Conservation (phyloP, 2,329 filamentous ascomycete species). For the Mariannaea elegans region DNA sequence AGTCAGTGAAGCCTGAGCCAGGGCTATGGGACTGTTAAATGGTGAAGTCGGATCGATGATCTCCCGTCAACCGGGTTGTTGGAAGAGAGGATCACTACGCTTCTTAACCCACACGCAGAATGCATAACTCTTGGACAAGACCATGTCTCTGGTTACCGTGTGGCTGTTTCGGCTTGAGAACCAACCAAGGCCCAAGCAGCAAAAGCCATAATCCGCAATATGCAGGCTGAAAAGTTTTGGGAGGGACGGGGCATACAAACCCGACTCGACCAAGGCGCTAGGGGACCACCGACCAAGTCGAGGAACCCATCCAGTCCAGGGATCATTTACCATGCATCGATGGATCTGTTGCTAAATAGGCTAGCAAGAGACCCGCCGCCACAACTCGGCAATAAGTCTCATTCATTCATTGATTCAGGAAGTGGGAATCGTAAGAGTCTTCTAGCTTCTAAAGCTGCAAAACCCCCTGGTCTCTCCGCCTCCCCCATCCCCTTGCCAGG, state of each 20-base stretch:
- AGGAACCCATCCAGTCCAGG: background rate
- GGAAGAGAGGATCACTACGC: background rate
- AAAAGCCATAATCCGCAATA: conserved; percentile 12
- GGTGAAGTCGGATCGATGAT: conserved; percentile 6
- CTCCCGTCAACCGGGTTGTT: background rate
- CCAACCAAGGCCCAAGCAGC: conserved; percentile 2
- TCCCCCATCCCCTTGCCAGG: background rate
- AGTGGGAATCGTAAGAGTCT: background rate
- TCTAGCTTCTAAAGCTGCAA: background rate
- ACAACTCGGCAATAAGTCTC: background rate
- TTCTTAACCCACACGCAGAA: background rate
- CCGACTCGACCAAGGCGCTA: background rate
- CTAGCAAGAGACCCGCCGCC: background rate
- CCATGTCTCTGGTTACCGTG: conserved; percentile 4
- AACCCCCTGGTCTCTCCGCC: background rate
- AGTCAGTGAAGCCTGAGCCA: background rate
- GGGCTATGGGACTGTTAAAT: background rate
- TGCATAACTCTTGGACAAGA: background rate
- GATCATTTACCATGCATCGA: background rate
- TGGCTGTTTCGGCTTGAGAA: background rate
- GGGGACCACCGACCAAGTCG: too few species aligned
- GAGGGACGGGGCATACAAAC: background rate
- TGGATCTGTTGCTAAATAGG: background rate
- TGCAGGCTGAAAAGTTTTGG: background rate
- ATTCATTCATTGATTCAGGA: background rate